phyloP scores from a whole-genome alignment of 2,329 filamentous ascomycete species.

The Coniochaeta pulveracea region DNA sequence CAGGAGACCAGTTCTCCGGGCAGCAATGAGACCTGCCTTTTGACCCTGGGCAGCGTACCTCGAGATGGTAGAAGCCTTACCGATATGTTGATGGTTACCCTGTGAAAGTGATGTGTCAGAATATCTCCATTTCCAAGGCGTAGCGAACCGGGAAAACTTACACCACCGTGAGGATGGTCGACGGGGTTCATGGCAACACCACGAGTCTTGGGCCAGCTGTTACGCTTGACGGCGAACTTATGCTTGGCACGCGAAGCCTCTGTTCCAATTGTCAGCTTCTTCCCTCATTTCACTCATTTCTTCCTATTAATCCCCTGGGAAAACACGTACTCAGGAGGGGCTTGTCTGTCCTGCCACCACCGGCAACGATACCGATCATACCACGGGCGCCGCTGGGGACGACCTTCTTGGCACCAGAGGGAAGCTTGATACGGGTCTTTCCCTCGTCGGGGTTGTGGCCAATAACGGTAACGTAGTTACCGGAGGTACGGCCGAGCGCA shows the following conservation, averaged over 20 bases:
- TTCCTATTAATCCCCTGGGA: constrained; percentile 10
- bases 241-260: constrained; percentile 99
- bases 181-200: constrained; percentile 99
- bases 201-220: constrained; percentile 99
- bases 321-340: constrained; percentile 82
- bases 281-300: constrained; percentile 4
- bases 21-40: constrained; percentile 99
- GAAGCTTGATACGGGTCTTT: constrained; percentile 99
- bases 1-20: constrained; percentile 98
- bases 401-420: constrained; percentile 98
- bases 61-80: constrained; percentile 99
- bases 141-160: constrained; percentile 34
- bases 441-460: constrained; percentile 98
- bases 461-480: constrained; percentile 98
- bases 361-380: constrained; percentile 99
- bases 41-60: constrained; percentile 96
- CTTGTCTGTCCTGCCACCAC: constrained; percentile 99
- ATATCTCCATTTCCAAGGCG: no score
- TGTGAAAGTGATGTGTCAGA: no score
- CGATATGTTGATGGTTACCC: constrained; percentile 99
- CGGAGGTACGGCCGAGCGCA: constrained; percentile 89
- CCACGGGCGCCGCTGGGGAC: constrained; percentile 84
- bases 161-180: constrained; percentile 95
- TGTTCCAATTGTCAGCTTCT: constrained; percentile 42
- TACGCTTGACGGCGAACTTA: constrained; percentile 99